Percentiles rank a stretch among this genome's conserved stretches.
These are phyloP conservation scores for Colletotrichum sp. DNA, from an alignment of 2,329 filamentous ascomycete species.

Conservation along the genomic window DNA sequence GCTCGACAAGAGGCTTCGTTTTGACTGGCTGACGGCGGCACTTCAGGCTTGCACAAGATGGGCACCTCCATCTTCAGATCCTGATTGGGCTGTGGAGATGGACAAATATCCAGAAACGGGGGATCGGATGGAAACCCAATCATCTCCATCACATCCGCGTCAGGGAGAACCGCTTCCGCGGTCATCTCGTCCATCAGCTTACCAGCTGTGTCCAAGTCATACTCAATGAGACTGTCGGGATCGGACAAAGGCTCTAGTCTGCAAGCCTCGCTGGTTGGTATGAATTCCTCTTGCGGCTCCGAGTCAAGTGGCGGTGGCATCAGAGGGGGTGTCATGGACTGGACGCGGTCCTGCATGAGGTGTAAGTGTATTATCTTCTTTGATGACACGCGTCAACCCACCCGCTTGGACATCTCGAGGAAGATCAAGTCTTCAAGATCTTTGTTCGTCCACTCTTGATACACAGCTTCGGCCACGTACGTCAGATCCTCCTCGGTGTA, in stretches of 20 bases:
- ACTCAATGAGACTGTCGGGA: conserved; percentile 28
- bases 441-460: not conserved
- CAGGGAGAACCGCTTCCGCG: not conserved
- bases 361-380: not conserved
- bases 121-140: not conserved
- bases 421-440: not conserved
- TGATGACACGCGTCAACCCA: not conserved
- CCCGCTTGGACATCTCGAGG: not conserved
- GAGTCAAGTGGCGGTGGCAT: not conserved
- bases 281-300: conserved; percentile 19
- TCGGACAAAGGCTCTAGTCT: conserved; percentile 35
- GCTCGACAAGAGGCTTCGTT: not conserved
- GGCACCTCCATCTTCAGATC: not conserved
- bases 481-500: not conserved
- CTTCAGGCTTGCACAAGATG: not conserved
- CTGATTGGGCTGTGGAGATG: not conserved
- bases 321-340: not conserved
- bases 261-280: conserved; percentile 23
- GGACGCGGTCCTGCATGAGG: not conserved
- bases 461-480: not conserved
- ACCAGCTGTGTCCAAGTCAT: conserved; percentile 3
- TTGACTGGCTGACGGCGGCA: not conserved
- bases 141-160: not conserved
- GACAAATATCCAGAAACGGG: not conserved
- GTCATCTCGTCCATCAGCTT: not conserved